Evolutionary conservation across 2,329 filamentous ascomycete genomes (phyloP).

Genomic region (Arthroderma uncinatum): DNA sequence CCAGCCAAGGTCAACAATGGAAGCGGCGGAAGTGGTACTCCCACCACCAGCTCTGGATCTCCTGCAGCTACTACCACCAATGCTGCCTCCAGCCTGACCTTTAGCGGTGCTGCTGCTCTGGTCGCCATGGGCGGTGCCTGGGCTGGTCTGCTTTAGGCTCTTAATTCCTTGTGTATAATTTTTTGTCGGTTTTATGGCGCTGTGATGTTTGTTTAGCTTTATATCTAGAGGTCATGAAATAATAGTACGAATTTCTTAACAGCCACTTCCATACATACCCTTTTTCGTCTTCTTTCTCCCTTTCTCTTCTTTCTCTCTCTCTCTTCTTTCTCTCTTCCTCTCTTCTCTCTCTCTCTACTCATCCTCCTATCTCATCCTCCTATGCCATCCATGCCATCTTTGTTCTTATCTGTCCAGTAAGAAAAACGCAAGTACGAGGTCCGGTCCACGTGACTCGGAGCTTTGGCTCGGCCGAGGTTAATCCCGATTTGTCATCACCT

Average conservation of each 20-base stretch:
- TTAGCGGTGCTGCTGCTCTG: not conserved
- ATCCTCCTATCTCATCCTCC: too few species aligned
- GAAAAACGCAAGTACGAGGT: not conserved
- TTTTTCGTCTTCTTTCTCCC: not conserved
- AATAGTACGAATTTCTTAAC: not conserved
- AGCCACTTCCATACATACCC: not conserved
- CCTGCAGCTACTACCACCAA: not conserved
- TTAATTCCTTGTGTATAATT: not conserved
- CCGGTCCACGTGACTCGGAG: not conserved
- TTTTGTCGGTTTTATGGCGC: not conserved
- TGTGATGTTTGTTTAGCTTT: not conserved
- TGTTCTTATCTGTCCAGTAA: not conserved
- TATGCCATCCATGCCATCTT: too few species aligned
- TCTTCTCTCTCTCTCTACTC: not conserved
- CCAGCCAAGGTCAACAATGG: not conserved
- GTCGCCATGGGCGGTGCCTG: slow-evolving; percentile 2
- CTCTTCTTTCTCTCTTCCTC: too few species aligned
- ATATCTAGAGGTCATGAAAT: not conserved
- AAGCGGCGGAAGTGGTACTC: not conserved
- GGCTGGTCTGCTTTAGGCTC: slow-evolving; percentile 1
- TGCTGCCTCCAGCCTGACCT: not conserved
- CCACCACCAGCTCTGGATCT: not conserved
- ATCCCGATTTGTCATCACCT: not conserved
- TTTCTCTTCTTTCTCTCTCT: not conserved
- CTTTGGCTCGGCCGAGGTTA: not conserved